Evolutionary conservation across 1,139 yeast species (phyloP).

Genomic region (Lodderomyces pseudojiufengensis): DNA sequence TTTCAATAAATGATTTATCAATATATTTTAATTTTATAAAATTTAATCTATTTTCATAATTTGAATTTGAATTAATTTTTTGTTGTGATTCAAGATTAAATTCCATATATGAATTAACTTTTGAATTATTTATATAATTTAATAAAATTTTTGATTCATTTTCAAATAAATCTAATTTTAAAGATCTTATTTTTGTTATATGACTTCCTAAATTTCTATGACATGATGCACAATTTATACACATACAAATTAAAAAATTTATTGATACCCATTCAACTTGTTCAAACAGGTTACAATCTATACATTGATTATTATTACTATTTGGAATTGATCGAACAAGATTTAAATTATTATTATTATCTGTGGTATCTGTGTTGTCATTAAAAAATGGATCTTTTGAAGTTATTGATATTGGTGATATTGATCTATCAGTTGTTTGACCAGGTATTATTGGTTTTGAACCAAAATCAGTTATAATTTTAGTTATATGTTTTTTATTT

Average conservation of each 20-base stretch:
- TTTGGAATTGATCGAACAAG: conserved; percentile 46
- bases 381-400: conserved; percentile 19
- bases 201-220: conserved; percentile 54
- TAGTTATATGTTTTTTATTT: conserved; percentile 12
- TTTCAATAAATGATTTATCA: conserved; percentile 31
- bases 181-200: conserved; percentile 47
- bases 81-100: conserved; percentile 14
- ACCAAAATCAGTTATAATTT: conserved; percentile 15
- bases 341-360: conserved; percentile 29
- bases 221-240: conserved; percentile 75
- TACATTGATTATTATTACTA: conserved; percentile 62
- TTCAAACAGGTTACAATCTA: conserved; percentile 68
- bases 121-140: conserved; percentile 37
- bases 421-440: conserved; percentile 18
- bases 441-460: conserved; percentile 19
- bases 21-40: conserved; percentile 54
- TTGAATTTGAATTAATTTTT: conserved; percentile 23
- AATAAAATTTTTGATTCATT: conserved; percentile 40
- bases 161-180: conserved; percentile 48
- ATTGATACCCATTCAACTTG: conserved; percentile 87
- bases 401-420: conserved; percentile 35
- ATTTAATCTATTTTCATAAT: conserved; percentile 32
- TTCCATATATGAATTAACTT: conserved; percentile 39
- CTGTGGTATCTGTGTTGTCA: no score
- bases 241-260: conserved; percentile 66